These are phyloP conservation scores for Chaetothyriales sp. DNA, from an alignment of 2,329 filamentous ascomycete genomes.

Conservation along the genomic window DNA sequence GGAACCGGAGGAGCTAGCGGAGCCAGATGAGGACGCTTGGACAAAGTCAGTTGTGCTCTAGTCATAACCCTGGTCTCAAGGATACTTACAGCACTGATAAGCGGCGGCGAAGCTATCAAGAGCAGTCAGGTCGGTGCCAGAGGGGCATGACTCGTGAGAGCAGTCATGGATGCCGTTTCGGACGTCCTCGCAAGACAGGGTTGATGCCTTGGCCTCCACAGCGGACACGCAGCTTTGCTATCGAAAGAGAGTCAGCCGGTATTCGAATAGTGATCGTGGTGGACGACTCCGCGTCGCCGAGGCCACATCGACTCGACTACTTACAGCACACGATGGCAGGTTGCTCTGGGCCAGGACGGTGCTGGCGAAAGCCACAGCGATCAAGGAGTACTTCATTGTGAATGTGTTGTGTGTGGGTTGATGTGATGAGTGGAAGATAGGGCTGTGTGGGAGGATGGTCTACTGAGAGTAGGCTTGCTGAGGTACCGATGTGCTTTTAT, in stretches of 20 bases:
- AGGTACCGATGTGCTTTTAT: slow-evolving; percentile 9
- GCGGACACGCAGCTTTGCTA: slow-evolving; percentile 32
- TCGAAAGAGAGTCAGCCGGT: slow-evolving; percentile 5
- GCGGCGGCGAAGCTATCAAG: slow-evolving; percentile 23
- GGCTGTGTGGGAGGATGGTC: background rate
- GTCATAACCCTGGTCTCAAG: background rate
- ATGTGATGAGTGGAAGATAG: background rate
- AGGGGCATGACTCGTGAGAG: slow-evolving; percentile 28
- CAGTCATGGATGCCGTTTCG: slow-evolving; percentile 33
- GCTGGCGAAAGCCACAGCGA: slow-evolving; percentile 14
- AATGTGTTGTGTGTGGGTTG: slow-evolving; percentile 1
- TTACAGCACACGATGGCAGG: slow-evolving; percentile 19
- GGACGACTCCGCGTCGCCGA: background rate
- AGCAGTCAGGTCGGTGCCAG: slow-evolving; percentile 20
- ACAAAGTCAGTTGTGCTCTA: background rate
- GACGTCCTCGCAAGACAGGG: slow-evolving; percentile 31
- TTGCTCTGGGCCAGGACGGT: slow-evolving; percentile 15
- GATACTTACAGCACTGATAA: slow-evolving; percentile 22
- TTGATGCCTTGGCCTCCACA: slow-evolving; percentile 27
- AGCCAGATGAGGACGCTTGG: slow-evolving; percentile 4
- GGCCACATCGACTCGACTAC: too few species aligned
- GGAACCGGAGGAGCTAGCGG: slow-evolving; percentile 5
- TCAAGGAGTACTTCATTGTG: slow-evolving; percentile 19
- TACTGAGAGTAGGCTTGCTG: slow-evolving; percentile 9
- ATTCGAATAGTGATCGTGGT: too few species aligned